These are phyloP conservation scores for Byssothecium circinans DNA, from an alignment of 2,329 filamentous ascomycete genomes.

Conservation along the genomic window DNA sequence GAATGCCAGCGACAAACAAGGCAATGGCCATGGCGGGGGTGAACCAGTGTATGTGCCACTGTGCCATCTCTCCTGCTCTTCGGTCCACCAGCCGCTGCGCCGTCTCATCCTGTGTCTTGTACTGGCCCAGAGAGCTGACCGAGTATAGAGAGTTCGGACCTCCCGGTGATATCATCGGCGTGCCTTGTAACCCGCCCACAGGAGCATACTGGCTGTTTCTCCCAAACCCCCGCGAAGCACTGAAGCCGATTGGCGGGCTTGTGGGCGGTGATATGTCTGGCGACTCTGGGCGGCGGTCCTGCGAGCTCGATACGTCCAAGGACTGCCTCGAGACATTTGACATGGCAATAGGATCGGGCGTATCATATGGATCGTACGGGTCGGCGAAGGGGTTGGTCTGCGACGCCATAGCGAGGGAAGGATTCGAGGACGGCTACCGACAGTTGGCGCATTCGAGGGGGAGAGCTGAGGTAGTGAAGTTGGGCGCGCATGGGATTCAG, in stretches of 20 bases:
- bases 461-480: too few species aligned
- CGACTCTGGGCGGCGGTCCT: constrained; percentile 13
- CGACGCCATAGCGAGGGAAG: constrained; percentile 23
- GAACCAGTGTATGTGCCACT: constrained; percentile 41
- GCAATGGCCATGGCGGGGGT: constrained; percentile 32
- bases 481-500: too few species aligned
- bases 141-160: constrained; percentile 27
- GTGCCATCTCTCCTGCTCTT: constrained; percentile 37
- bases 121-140: constrained; percentile 24
- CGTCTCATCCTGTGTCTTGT: constrained; percentile 33
- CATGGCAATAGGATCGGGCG: constrained; percentile 37
- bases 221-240: constrained; percentile 10
- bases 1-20: constrained; percentile 34
- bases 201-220: constrained; percentile 22
- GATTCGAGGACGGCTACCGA: not conserved
- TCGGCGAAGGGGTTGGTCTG: constrained; percentile 21
- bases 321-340: constrained; percentile 19
- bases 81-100: constrained; percentile 37
- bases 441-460: too few species aligned
- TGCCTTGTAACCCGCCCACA: constrained; percentile 17
- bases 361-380: constrained; percentile 31
- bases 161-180: constrained; percentile 16
- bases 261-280: constrained; percentile 14
- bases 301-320: constrained; percentile 8
- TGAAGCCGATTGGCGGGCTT: constrained; percentile 21